Conservation (phyloP, 345 rosid genomes). For the Lepidium sativum region DNA sequence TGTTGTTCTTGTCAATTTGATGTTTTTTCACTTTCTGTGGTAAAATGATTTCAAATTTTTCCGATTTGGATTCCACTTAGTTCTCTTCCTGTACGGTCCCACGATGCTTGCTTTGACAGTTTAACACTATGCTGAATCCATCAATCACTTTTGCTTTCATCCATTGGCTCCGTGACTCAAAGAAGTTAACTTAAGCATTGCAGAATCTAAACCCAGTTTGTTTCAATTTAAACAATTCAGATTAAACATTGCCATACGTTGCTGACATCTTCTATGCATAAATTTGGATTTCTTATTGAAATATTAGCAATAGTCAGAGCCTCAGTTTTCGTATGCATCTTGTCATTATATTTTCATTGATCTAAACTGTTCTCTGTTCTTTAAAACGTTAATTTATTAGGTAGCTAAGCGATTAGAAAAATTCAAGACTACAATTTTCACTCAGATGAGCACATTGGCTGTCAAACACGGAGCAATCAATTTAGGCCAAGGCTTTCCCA, state of each 20-base stretch:
- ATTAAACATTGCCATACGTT: not conserved
- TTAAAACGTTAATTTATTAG: slow-evolving; percentile 23
- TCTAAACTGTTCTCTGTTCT: not conserved
- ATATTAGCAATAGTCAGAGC: not conserved
- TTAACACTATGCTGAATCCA: too few species aligned
- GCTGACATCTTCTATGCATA: not conserved
- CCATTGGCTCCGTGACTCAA: too few species aligned
- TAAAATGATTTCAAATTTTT: slow-evolving; percentile 1
- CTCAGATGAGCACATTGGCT: slow-evolving; percentile 86
- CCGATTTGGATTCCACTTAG: not conserved
- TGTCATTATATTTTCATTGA: not conserved
- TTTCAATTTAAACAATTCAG: too few species aligned
- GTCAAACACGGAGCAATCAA: slow-evolving; percentile 84
- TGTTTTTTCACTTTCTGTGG: not conserved
- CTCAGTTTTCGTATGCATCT: not conserved
- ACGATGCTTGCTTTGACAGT: too few species aligned
- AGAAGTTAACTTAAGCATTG: too few species aligned
- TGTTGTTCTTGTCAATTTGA: slow-evolving; percentile 16
- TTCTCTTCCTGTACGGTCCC: too few species aligned
- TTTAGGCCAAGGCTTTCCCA: slow-evolving; percentile 95
- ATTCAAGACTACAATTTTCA: slow-evolving; percentile 92
- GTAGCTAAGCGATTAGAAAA: slow-evolving; percentile 87
- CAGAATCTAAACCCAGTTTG: too few species aligned
- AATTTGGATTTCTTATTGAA: not conserved
- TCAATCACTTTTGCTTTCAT: too few species aligned